These are phyloP conservation scores for Clavispora asparagi DNA, from an alignment of 805 yeast genomes.

Conservation along the genomic window DNA sequence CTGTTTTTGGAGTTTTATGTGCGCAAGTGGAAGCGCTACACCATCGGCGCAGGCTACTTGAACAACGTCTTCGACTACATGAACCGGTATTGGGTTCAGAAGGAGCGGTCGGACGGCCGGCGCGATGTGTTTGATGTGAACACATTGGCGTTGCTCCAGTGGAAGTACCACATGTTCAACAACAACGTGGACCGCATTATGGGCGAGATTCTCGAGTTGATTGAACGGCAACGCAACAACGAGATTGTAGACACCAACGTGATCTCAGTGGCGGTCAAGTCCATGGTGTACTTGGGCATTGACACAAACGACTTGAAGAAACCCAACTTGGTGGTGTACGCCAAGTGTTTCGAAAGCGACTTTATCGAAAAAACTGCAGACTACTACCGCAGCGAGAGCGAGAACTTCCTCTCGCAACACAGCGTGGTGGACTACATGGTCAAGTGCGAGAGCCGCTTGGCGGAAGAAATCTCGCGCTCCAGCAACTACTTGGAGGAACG, in stretches of 20 bases:
- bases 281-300: conserved; percentile 85
- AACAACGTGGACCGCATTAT: conserved; percentile 57
- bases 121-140: conserved; percentile 87
- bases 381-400: conserved; percentile 67
- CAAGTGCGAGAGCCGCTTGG: conserved; percentile 76
- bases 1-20: conserved; percentile 26
- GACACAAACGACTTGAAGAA: conserved; percentile 87
- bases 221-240: conserved; percentile 75
- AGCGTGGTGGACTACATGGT: conserved; percentile 88
- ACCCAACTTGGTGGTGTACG: conserved; percentile 75
- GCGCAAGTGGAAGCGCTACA: conserved; percentile 80
- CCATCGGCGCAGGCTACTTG: conserved; percentile 86
- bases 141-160: conserved; percentile 77
- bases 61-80: conserved; percentile 93
- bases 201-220: conserved; percentile 66
- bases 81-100: conserved; percentile 96
- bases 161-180: conserved; percentile 82
- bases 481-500: conserved; percentile 80
- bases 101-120: conserved; percentile 91
- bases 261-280: conserved; percentile 71
- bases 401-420: conserved; percentile 59
- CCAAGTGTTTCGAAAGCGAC: conserved; percentile 69
- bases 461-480: conserved; percentile 77
- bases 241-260: conserved; percentile 62
- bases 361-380: conserved; percentile 67